These are phyloP conservation scores for Saraca asoca DNA, from an alignment of 331 rosid genomes.

Conservation along the genomic window DNA sequence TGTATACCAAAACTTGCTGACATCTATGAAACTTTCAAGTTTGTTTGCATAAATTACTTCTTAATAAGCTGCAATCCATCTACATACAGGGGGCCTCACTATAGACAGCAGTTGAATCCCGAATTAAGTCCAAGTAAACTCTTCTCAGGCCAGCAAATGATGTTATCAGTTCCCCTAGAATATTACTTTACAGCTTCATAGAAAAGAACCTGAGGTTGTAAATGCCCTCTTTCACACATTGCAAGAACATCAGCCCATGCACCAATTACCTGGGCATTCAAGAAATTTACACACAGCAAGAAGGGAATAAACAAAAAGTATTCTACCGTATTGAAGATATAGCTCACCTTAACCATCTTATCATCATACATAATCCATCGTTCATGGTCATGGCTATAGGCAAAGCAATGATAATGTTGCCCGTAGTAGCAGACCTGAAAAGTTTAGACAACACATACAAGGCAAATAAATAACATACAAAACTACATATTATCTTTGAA, in stretches of 20 bases:
- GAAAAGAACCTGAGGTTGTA: conserved; percentile 98
- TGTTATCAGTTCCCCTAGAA: conserved; percentile 41
- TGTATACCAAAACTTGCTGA: conserved; percentile 46
- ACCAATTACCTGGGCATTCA: conserved; percentile 72
- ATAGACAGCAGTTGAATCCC: conserved; percentile 37
- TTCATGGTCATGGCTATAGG: conserved; percentile 74
- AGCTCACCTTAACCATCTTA: conserved; percentile 83
- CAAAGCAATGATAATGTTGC: conserved; percentile 98
- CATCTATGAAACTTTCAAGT: conserved; percentile 40
- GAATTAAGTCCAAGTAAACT: conserved; percentile 39
- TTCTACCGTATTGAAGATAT: conserved; percentile 8
- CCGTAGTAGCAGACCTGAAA: conserved; percentile 97
- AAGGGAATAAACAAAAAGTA: conserved; percentile 25
- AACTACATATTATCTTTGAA: conserved; percentile 1
- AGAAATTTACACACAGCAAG: conserved; percentile 26
- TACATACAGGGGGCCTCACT: conserved; percentile 44
- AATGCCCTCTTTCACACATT: conserved; percentile 90
- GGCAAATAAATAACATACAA: conserved; percentile 22
- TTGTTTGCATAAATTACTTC: conserved; percentile 40
- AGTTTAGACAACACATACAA: conserved; percentile 26
- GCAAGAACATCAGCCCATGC: conserved; percentile 82
- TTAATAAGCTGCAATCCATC: conserved; percentile 42
- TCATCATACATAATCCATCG: conserved; percentile 96
- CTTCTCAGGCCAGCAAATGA: conserved; percentile 44
- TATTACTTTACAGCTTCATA: conserved; percentile 83